Evolutionary conservation across 2,329 filamentous ascomycete species (phyloP).

Genomic region (Aspergillus latus): DNA sequence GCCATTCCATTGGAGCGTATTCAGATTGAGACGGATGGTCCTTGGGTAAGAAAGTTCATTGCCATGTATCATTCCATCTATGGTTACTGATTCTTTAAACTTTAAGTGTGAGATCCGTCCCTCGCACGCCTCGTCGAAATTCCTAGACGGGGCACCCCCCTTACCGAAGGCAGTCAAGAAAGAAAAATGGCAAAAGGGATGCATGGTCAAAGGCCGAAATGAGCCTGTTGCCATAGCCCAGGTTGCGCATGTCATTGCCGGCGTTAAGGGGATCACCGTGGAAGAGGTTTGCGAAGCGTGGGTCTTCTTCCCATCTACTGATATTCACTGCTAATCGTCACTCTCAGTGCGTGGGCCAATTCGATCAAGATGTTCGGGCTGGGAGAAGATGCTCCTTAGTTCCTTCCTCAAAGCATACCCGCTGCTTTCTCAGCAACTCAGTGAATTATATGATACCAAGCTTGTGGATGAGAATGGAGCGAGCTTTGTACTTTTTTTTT

Average conservation of each 20-base stretch:
- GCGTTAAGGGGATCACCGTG: constrained; percentile 74
- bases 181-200: constrained; percentile 85
- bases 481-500: background rate
- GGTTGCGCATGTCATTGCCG: constrained; percentile 85
- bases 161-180: constrained; percentile 88
- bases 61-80: background rate
- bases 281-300: constrained; percentile 81
- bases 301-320: constrained; percentile 32
- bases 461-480: background rate
- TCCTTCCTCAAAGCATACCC: background rate
- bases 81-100: constrained; percentile 5
- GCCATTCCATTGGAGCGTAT: constrained; percentile 74
- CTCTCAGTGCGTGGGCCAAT: constrained; percentile 69
- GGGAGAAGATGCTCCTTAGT: constrained; percentile 44
- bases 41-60: constrained; percentile 58
- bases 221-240: constrained; percentile 84
- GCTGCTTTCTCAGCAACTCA: background rate
- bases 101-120: constrained; percentile 81
- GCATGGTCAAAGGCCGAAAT: constrained; percentile 92
- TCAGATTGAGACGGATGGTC: constrained; percentile 96
- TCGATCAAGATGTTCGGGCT: constrained; percentile 77
- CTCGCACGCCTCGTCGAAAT: constrained; percentile 79
- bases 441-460: background rate
- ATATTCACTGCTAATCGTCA: constrained; percentile 23
- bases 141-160: constrained; percentile 66